Evolutionary conservation across 352 stramenopile genomes (phyloP).

Genomic region (Globisporangium iwayamae): DNA sequence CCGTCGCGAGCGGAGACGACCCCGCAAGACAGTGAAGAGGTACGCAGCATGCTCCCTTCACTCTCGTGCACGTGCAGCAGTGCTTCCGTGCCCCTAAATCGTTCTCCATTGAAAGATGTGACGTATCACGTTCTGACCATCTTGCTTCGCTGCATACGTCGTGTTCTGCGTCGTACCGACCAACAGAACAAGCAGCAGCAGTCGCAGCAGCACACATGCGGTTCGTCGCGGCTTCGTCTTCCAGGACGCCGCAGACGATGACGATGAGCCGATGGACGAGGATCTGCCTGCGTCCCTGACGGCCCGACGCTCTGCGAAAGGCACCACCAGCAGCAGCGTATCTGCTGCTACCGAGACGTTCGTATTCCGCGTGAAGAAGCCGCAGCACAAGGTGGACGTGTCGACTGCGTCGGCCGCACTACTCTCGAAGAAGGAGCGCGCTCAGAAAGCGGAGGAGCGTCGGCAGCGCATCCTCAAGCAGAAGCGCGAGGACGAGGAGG

Average conservation of each 20-base stretch:
- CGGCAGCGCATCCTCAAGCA: conserved; percentile 28
- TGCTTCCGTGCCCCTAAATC: neutral
- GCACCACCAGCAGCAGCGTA: conserved; percentile 15
- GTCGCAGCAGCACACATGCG: conserved; percentile 14
- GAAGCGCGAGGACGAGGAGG: conserved; percentile 29
- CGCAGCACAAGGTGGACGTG: conserved; percentile 31
- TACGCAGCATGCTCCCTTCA: conserved; percentile 12
- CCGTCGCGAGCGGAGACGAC: conserved; percentile 51
- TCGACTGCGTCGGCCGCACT: conserved; percentile 41
- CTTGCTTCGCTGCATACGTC: conserved; percentile 10
- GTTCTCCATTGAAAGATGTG: neutral
- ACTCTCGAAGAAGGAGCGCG: conserved; percentile 47
- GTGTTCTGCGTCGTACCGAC: neutral
- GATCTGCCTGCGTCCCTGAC: neutral
- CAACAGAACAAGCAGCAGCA: conserved; percentile 12
- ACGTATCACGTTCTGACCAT: neutral
- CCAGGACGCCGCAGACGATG: conserved; percentile 16
- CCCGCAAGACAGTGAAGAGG: conserved; percentile 34
- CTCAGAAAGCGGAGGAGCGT: conserved; percentile 36
- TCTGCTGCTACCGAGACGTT: conserved; percentile 36
- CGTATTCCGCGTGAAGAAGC: conserved; percentile 44
- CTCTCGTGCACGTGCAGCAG: neutral
- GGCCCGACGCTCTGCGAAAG: neutral
- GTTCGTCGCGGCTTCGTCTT: conserved; percentile 61
- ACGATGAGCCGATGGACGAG: conserved; percentile 26